A percentile compares a stretch with the other conserved stretches of the same genome.
phyloP scores from a whole-genome alignment of 306 rosid species.

The Herpetospermum pedunculosum region DNA sequence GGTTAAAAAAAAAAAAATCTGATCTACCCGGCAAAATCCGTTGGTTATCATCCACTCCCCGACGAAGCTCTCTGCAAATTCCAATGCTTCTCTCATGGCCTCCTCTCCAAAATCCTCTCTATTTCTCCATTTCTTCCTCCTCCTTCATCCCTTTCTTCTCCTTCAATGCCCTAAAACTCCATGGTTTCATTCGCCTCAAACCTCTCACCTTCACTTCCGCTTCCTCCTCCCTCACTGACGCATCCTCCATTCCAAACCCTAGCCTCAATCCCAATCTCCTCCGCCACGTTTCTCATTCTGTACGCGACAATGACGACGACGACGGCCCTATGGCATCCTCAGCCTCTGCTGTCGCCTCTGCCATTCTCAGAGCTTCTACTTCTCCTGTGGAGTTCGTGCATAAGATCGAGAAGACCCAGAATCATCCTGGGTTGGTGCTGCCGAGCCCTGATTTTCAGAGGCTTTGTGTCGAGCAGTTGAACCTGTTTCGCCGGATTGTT shows the following conservation, averaged over 20 bases:
- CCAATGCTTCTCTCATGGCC: slow-evolving; percentile 39
- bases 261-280: slow-evolving; percentile 22
- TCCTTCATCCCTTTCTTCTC: slow-evolving; percentile 6
- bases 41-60: neutral
- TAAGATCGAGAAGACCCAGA: slow-evolving; percentile 31
- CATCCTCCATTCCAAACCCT: slow-evolving; percentile 34
- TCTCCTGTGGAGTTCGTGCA: slow-evolving; percentile 77
- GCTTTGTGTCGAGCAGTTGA: slow-evolving; percentile 62
- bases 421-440: slow-evolving; percentile 35
- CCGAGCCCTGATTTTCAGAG: slow-evolving; percentile 72
- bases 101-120: slow-evolving; percentile 16
- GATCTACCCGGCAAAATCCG: slow-evolving; percentile 7
- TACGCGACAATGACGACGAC: slow-evolving; percentile 22
- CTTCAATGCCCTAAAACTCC: slow-evolving; percentile 14
- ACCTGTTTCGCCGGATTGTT: slow-evolving; percentile 70
- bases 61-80: neutral
- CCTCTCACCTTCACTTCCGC: slow-evolving; percentile 10
- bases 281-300: slow-evolving; percentile 25
- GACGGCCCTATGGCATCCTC: slow-evolving; percentile 30
- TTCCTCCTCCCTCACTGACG: slow-evolving; percentile 15
- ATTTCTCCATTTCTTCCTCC: slow-evolving; percentile 16
- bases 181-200: slow-evolving; percentile 7
- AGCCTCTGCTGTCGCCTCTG: slow-evolving; percentile 62
- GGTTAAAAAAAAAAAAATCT: neutral
- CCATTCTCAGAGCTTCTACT: slow-evolving; percentile 63